A percentile compares a stretch with the other conserved stretches of the same genome.
phyloP scores from a whole-genome alignment of 148 eudicot species.

The Nyssa sinensis region DNA sequence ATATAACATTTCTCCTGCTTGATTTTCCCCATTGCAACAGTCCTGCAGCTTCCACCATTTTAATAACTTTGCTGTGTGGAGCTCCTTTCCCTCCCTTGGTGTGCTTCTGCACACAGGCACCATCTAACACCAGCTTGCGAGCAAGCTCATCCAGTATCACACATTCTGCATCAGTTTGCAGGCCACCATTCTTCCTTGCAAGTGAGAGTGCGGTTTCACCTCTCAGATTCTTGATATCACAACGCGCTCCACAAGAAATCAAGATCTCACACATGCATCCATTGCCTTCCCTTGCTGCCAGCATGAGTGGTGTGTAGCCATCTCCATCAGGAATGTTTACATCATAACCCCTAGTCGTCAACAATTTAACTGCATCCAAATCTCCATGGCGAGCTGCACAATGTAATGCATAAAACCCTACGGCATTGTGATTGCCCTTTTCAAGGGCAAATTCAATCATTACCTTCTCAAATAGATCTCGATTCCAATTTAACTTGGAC shows the following conservation, averaged over 20 bases:
- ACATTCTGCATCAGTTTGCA: conserved; percentile 40
- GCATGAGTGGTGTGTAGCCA: conserved; percentile 81
- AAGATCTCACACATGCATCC: conserved; percentile 50
- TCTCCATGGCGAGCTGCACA: conserved; percentile 86
- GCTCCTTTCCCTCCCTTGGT: conserved; percentile 78
- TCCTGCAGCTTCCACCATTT: conserved; percentile 46
- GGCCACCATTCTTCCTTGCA: conserved; percentile 35
- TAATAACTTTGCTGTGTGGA: conserved; percentile 61
- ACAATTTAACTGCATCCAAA: conserved; percentile 51
- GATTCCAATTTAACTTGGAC: conserved; percentile 37
- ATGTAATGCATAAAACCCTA: conserved; percentile 68
- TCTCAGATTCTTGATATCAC: conserved; percentile 40
- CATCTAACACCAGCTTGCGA: conserved; percentile 51
- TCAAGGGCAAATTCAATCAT: conserved; percentile 81
- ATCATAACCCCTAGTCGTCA: conserved; percentile 68
- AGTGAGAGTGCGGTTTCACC: conserved; percentile 75
- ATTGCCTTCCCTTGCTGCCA: conserved; percentile 81
- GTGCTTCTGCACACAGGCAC: conserved; percentile 62
- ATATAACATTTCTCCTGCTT: conserved; percentile 58
- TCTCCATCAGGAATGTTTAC: conserved; percentile 59
- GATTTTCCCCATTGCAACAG: conserved; percentile 78
- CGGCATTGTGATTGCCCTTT: conserved; percentile 57
- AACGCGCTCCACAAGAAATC: conserved; percentile 53
- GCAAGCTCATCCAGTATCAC: conserved; percentile 69
- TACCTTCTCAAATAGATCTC: conserved; percentile 72